Base-by-base conservation (phyloP, 2,329 filamentous ascomycete genomes). In the Fragosphaeria purpurea region DNA sequence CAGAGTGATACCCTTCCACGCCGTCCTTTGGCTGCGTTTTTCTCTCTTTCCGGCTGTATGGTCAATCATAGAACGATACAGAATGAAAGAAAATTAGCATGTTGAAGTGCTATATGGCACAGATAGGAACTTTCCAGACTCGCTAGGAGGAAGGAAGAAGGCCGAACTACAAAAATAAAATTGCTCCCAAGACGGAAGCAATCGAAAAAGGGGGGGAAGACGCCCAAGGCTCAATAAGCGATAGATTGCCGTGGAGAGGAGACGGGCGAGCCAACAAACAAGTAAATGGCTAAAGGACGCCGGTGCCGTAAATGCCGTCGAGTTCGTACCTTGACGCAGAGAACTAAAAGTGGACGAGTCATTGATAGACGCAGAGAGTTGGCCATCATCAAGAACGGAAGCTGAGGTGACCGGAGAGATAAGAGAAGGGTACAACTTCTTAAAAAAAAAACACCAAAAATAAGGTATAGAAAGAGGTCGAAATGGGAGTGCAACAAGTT, bases 121-220 rank as follows among this genome's bases (percentile, higher is more conserved):
- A 22, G 22, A 22, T 22, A 22, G 22, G 22, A 22, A 22, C 35
- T 37, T 37, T 37, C 7, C 35, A 37, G 35, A 37, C 7, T 11
- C 7, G 7, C 11, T 11, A 7, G 9, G 41, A 48, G 47, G 30
- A 48, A 32, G 37, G 12, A 43, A 11, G 22, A 47, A 33, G 34
- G n/a, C 33, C 44, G 44, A 44, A 13, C 38, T 32, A 50, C 30
- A 33, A 42, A 43, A 4, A 33, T 39, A 42, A 45, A 45, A 45
- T 39, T 44, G 40, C 42, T 3, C 13, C 46, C 50, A 51, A 51
- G 50, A 51, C 47, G 47, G 47, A 44, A 48, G 12, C 30, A 45
- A 2, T 35, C 22, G 22, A 22, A 42, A 41, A 37, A 41, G 30
- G 43, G 33, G 12, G 34, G n/a, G 30, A 8, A 12, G 46, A 22